Percentiles rank a stretch among this genome's conserved stretches.
Conservation (phyloP, 305 asterid species). For the Fraxinus nigra region DNA sequence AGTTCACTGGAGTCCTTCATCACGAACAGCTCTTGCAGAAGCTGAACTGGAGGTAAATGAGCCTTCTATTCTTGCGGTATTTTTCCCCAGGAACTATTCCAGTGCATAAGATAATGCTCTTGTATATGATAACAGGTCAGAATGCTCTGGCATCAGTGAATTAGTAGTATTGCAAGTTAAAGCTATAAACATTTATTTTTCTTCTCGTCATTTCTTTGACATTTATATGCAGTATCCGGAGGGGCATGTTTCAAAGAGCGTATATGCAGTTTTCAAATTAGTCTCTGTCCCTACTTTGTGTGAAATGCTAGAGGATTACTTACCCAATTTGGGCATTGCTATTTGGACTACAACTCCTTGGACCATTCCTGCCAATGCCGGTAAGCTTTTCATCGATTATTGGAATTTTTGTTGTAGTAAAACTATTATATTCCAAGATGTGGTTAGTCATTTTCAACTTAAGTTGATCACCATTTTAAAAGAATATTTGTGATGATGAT, state of each 20-base stretch:
- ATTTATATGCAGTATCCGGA: conserved; percentile 79
- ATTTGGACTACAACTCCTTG: conserved; percentile 99
- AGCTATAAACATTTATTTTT: conserved; percentile 7
- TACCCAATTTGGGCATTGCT: conserved; percentile 75
- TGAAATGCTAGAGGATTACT: conserved; percentile 55
- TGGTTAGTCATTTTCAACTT: not conserved
- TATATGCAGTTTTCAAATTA: conserved; percentile 75
- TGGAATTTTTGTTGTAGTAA: not conserved
- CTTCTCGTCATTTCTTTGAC: conserved; percentile 17
- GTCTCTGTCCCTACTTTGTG: conserved; percentile 49
- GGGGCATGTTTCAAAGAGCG: conserved; percentile 92
- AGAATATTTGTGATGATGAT: not conserved
- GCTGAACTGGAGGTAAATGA: conserved; percentile 93
- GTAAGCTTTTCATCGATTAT: conserved; percentile 38
- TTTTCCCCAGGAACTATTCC: conserved; percentile 4
- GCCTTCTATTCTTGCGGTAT: conserved; percentile 20
- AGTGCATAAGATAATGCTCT: not conserved
- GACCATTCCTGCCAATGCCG: conserved; percentile 98
- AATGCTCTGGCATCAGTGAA: conserved; percentile 1
- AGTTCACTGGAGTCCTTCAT: conserved; percentile 98
- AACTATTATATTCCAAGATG: not conserved
- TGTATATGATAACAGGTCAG: not conserved
- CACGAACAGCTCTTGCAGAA: conserved; percentile 98
- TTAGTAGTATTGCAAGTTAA: conserved; percentile 10
- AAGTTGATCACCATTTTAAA: not conserved